Percentiles rank a stretch among this genome's conserved stretches.
phyloP scores from a whole-genome alignment of 768 basidiomycete genomes.

The Glaciozyma martinii region DNA sequence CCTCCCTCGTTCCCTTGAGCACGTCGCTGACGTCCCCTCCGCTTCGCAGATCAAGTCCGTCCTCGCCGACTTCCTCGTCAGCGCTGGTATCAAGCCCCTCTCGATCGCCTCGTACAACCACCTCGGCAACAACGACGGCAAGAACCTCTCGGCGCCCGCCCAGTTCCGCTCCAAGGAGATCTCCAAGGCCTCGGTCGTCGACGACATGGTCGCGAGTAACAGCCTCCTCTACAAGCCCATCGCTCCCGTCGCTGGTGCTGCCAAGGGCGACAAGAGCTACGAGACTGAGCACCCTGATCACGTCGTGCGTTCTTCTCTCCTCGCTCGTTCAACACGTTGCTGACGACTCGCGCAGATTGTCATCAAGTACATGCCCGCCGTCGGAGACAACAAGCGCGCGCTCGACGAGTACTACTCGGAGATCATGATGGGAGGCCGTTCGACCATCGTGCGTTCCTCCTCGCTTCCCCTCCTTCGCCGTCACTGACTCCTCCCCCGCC shows the following conservation, averaged over 20 bases:
- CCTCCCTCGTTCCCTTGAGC: neutral
- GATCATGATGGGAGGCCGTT: conserved; percentile 90
- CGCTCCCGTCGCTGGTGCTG: conserved; percentile 45
- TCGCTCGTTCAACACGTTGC: no score
- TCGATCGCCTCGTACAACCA: conserved; percentile 98
- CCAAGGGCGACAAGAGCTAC: conserved; percentile 39
- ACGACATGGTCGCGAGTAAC: conserved; percentile 89
- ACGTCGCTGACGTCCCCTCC: neutral
- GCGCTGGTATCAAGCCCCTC: conserved; percentile 94
- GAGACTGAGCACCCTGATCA: conserved; percentile 93
- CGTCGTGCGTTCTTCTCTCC: conserved; percentile 12
- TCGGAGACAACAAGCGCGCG: conserved; percentile 96
- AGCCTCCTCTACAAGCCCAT: conserved; percentile 74
- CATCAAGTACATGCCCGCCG: conserved; percentile 93
- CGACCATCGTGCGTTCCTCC: conserved; percentile 60
- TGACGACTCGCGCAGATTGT: conserved; percentile 41
- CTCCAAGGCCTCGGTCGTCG: conserved; percentile 90
- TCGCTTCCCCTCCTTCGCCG: neutral
- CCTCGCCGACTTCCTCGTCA: conserved; percentile 95
- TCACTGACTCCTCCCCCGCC: neutral
- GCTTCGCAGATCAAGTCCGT: conserved; percentile 78
- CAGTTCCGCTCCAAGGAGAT: conserved; percentile 99
- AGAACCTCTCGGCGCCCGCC: conserved; percentile 75
- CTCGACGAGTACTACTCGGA: conserved; percentile 99
- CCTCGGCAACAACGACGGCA: conserved; percentile 94